Conservation (phyloP, 1,284 basidiomycete species). For the Sporisorium sorghi region DNA sequence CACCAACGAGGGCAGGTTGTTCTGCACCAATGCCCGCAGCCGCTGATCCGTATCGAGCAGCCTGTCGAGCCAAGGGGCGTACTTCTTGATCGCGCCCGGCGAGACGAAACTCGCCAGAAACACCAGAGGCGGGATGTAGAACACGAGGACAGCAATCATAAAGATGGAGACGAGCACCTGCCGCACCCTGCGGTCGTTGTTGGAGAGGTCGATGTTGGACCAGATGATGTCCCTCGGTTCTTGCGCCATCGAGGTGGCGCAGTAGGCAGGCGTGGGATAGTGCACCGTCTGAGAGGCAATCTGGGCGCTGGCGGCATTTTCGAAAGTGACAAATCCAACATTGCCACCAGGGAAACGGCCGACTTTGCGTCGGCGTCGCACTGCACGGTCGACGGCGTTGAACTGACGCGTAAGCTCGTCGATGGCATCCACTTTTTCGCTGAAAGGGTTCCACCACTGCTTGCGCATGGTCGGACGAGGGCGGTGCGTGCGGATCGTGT, state of each 20-base stretch:
- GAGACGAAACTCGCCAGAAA: conserved; percentile 86
- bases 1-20: conserved; percentile 88
- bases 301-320: conserved; percentile 93
- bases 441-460: conserved; percentile 56
- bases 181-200: conserved; percentile 62
- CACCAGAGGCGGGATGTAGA: conserved; percentile 66
- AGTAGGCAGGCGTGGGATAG: conserved; percentile 64
- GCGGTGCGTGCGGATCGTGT: conserved; percentile 40
- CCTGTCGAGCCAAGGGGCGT: conserved; percentile 81
- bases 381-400: conserved; percentile 55
- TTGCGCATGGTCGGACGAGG: conserved; percentile 49
- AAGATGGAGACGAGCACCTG: conserved; percentile 71
- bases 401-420: conserved; percentile 59
- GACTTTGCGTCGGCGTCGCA: conserved; percentile 36
- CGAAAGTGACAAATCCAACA: conserved; percentile 95
- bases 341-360: conserved; percentile 73
- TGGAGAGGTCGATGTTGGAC: conserved; percentile 81
- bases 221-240: conserved; percentile 97
- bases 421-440: conserved; percentile 59
- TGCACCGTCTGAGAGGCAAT: conserved; percentile 88
- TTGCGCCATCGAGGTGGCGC: conserved; percentile 74
- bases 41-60: conserved; percentile 83
- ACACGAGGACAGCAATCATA: conserved; percentile 76
- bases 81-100: conserved; percentile 90
- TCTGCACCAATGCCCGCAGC: conserved; percentile 88